Base-by-base conservation (phyloP, 176 grass and related monocot species). In the Eremochloa ophiuroides region DNA sequence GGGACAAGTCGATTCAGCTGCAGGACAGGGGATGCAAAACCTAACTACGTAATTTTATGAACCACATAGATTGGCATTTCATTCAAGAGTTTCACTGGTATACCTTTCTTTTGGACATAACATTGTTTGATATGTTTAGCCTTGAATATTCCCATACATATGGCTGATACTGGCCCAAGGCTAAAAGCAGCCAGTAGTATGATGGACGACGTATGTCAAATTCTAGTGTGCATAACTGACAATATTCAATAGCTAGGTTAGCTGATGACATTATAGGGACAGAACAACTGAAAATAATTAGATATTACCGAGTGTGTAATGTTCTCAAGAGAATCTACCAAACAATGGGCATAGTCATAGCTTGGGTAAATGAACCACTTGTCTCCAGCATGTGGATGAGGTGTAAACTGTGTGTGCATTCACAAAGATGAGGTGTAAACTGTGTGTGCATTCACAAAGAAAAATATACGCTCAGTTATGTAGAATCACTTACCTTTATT, bases 91-190 rank as follows among this genome's bases (percentile, higher is more conserved):
- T 41, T 51, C 56, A 30, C 66, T 35, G 73, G 59, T 62, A 62
- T 63, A 97, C 94, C 91, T 97, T 97, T 76, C 94, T 84, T 85
- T 97, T 97, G 66, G 94, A 97, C 91, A 97, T 97, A 68, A 97
- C 89, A 41, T 87, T 92, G 75, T 97, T 92, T 72, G 91, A 86
- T 70, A 97, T 90, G 82, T 94, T 97, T 74, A 97, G 69, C 61
- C 94, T 88, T 38, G 94, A 94, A 88, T 97, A 97, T 41, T 97
- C 91, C 91, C 89, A 97, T 50, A 97, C 91, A 82, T 94, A 77
- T 64, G 94, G 94, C 69, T 94, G 91, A 76, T 97, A 97, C 63
- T 94, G 90, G 56, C 44, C 85, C 51, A 97, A 73, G n/a, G 91
- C 91, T 67, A 87, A 87, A 71, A 97, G 77, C 77, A 94, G 80